Evolutionary conservation across 371 early-diverging fungal genomes (phyloP), one percentile per base, ranked within the genome.

Genomic region (Rhizopus delemar): DNA sequence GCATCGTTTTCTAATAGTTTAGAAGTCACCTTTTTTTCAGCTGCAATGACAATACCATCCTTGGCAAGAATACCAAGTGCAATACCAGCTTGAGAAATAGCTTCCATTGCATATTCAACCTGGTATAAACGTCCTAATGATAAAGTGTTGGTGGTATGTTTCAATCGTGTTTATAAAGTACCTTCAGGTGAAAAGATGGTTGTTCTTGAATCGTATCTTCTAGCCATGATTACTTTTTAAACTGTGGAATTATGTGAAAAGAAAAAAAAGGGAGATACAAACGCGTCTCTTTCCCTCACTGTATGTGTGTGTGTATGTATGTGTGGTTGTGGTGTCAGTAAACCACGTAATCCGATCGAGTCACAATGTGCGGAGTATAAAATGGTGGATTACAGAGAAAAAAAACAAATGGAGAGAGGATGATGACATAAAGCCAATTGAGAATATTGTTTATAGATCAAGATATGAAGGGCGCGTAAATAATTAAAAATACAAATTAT

Each of bases 61-160:
- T 84, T 86, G 48, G 92, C 84, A 51, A 96, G 82, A 62, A 98
- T 87, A 43, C 99, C 99, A 36, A 99, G 83, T 12, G 92, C 92
- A 55, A 96, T 96, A 56, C 99, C 98, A 41, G 99, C 99, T 66
- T 93, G 95, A 8, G 94, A 93, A 71, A 99, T 97, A 53, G 98
- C 98, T 74, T 99, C 99, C 93, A 99, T 99, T 46, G 99, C 99
- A 82, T 99, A 99, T 80, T 99, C 99, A 62, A 99, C 99, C 80
- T 99, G 99, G 81, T 94, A 95, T 65, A 99, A 84, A 51, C 99
- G 93, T 59, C 99, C 99, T 95, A 77, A 6, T 28, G n/a, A 13
- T 11, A 38, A 8, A 5, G 8, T 13, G 13, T 12, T 34, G 22
- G 9, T 36, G 15, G 41, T 31, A 9, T 32, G 8, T 51, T 5